Evolutionary conservation across 192 early-diverging fungal species (phyloP), one percentile per base, ranked within the genome.

Genomic region (Funneliformis mosseae): DNA sequence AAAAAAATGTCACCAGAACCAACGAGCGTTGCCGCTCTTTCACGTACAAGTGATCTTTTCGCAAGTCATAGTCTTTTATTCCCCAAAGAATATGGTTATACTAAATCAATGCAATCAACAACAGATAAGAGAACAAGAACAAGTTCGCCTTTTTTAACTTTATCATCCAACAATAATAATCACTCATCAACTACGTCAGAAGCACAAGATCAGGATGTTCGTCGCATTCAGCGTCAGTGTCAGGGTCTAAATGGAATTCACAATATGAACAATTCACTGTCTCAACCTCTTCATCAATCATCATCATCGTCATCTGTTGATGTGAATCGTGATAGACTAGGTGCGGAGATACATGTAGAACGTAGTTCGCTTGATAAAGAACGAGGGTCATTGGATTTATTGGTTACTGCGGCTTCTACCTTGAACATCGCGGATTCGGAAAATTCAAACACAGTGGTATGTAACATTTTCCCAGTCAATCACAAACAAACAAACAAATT

Each of bases 1-100:
- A n/a, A n/a, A 41, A 42, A 70, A 43, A 70, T 70, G 68, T 39
- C 68, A 42, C 68, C 68, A 45, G 68, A 70, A 70, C 68, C 68
- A 70, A 70, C 68, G 9, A 70, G 64, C 25, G 64, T 67, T 33
- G 64, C 64, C 9, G 63, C 68, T 39, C 28, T 70, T 70, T 41
- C 39, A 9, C 68, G 33, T 41, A 43, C 68, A 16, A 70, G 39
- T 41, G 41, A 70, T 43, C 14, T 70, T 39, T 70, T 70, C 41
- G 39, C 41, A 41, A 5, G n/a, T 43, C 18, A 42, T 18, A 5
- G 4, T 55, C 50, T 55, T 41, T 70, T 43, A 70, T 70, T 67
- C 64, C 2, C 64, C 33, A 67, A 67, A 33, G 64, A 67, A 38
- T 67, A 67, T 27, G 14, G 33, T 38, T 6, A 67, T 33, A 67